Base-by-base conservation (phyloP, 1,284 basidiomycete species). In the Ustilago sp. region DNA sequence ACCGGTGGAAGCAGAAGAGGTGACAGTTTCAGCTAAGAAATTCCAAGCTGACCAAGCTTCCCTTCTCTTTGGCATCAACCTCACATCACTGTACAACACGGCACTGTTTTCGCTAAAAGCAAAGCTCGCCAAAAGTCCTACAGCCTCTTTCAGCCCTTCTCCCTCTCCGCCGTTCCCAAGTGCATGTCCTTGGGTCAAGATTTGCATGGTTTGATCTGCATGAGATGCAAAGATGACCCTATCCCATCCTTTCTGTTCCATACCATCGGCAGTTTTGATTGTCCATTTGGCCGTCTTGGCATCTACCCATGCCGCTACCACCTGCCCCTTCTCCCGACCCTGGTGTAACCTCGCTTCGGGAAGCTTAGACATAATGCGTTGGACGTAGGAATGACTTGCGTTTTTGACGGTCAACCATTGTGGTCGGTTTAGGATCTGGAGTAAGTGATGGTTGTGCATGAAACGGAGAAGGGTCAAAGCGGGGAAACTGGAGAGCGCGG, bases 191-290 rank as follows among this genome's bases (percentile, higher is more conserved):
- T 56, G 88, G 9, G 61, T 52, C 1, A 94, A 87, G 36, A 94
- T 90, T 1, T 87, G 80, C 7, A 92, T 86, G 0, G 90, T 89
- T 0, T 90, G 89, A 80, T 94, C 91, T 0, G 92, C 92, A 80
- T 94, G 93, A 17, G 89, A 91, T 3, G 93, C 92, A 43, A 94
- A 87, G 54, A 94, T 91, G 61, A 94, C 91, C 81, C 91, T 90
- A 85, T 94, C 93, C 65, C 64, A 76, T 3, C 62, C 64, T 2
- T 50, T 6, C 3, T 52, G 35, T 4, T 52, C 36, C 31, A 86
- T 81, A 1, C 89, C 90, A 12, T 85, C 82, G 15, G 84, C 83
- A 0, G 57, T 59, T 12, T 35, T 19, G 3, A 59, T 34, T 0
- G 34, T 35, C 57, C 57, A 59, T 12, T 38, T 59, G 7, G 31